Evolutionary conservation across 2,329 filamentous ascomycete species (phyloP).

Genomic region (Fusarium sp.): DNA sequence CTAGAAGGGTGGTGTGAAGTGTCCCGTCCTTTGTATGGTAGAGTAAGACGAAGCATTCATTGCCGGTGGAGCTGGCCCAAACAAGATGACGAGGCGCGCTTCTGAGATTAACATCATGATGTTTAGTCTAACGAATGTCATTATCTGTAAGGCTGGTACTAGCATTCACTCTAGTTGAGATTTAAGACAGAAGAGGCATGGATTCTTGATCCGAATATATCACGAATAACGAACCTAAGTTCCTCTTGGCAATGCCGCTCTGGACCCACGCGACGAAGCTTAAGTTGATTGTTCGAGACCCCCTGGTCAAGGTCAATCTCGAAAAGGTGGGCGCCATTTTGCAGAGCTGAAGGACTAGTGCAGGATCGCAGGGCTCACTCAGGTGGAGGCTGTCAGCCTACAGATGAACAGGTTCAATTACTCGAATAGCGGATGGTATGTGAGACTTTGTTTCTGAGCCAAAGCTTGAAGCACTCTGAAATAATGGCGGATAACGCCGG

Average conservation of each 20-base stretch:
- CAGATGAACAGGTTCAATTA: slow-evolving; percentile 9
- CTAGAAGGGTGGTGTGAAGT: slow-evolving; percentile 3
- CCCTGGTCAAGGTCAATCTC: slow-evolving; percentile 37
- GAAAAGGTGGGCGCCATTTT: slow-evolving; percentile 27
- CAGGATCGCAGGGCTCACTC: slow-evolving; percentile 24
- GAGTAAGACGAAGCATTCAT: slow-evolving; percentile 15
- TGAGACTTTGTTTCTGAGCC: slow-evolving; percentile 4
- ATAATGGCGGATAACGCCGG: not conserved
- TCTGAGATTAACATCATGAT: not conserved
- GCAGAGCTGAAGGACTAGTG: slow-evolving; percentile 33
- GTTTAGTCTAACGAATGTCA: not conserved
- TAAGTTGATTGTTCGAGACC: slow-evolving; percentile 46
- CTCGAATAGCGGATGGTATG: not conserved
- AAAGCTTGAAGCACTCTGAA: slow-evolving; percentile 6
- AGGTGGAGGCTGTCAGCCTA: slow-evolving; percentile 21
- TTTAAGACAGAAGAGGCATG: slow-evolving; percentile 3
- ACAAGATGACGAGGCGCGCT: slow-evolving; percentile 9
- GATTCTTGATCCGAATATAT: slow-evolving; percentile 28
- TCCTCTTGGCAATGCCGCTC: slow-evolving; percentile 30
- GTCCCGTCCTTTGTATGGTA: slow-evolving; percentile 3
- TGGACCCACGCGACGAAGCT: slow-evolving; percentile 47
- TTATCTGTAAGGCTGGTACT: not conserved
- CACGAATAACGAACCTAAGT: slow-evolving; percentile 28
- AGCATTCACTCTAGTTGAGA: not conserved
- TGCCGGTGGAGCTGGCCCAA: slow-evolving; percentile 10